Evolutionary conservation across 2,329 filamentous ascomycete genomes (phyloP).

Genomic region (Botrytis fragariae): DNA sequence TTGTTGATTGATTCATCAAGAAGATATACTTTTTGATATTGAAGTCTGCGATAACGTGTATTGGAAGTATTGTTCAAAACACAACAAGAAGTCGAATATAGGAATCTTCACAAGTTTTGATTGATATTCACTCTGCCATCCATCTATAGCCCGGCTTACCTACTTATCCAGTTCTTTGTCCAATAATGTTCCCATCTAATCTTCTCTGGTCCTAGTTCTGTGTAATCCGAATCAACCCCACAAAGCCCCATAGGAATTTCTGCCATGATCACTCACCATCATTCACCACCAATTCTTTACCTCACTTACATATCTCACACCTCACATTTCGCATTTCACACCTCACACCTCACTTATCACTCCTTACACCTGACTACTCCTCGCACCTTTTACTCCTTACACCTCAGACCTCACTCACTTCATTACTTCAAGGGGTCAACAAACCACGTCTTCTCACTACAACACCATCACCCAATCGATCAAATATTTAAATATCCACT

Average conservation of each 20-base stretch:
- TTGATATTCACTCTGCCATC: not conserved
- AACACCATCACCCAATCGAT: not conserved
- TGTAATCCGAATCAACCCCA: not conserved
- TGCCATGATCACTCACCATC: not conserved
- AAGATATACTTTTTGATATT: not conserved
- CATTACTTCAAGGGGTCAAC: not conserved
- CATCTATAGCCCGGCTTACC: not conserved
- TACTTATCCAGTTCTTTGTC: not conserved
- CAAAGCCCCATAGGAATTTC: not conserved
- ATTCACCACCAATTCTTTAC: not conserved
- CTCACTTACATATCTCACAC: not conserved
- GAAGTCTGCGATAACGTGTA: not conserved
- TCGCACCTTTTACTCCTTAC: not conserved
- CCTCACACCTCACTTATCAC: not conserved
- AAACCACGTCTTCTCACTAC: not conserved
- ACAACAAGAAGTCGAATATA: too few relatives aligned
- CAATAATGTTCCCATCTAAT: not conserved
- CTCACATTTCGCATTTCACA: not conserved
- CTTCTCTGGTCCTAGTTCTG: not conserved
- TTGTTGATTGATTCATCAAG: not conserved
- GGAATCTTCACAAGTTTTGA: not conserved
- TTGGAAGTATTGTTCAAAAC: too few relatives aligned
- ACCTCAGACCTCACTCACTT: not conserved
- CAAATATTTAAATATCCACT: not conserved
- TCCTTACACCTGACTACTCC: not conserved